Evolutionary conservation across 208 protist genomes (phyloP), one percentile per base, ranked within the genome.

Genomic region (Borovskyia barvae): DNA sequence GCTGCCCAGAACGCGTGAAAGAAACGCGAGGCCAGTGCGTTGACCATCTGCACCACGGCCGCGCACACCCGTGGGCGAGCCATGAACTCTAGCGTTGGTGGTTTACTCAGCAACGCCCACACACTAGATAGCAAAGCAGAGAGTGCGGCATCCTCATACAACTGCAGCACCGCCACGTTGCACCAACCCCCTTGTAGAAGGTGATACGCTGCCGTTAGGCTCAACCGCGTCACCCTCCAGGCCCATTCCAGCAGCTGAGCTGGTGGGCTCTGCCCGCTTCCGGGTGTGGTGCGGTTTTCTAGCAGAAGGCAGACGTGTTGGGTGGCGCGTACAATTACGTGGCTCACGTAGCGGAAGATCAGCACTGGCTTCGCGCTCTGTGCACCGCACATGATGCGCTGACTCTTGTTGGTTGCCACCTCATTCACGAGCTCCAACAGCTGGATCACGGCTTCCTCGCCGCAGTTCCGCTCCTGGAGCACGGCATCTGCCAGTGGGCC

Each of bases 111-210:
- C 5, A 75, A 53, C 15, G 28, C 19, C 83, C 78, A 90, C n/a
- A 71, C 46, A 9, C 53, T 39, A 8, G 35, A 24, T 25, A 90
- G 66, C 37, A 77, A 65, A 15, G 3, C 25, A 12, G 48, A 37
- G 12, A 90, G 60, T 8, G 73, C 57, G 14, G 55, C 12, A 19
- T 85, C 83, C 19, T 72, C 48, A 52, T 80, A 90, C 2, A 85
- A 66, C 39, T 73, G 59, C 5, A 90, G 49, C 4, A 82, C 66
- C 0, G 70, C 79, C 32, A 86, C 54, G 43, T 86, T 87, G 51
- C 83, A 90, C 57, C 73, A 86, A 9, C 71, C 71, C 5, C 79
- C 79, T 15, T 74, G 68, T 8, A 90, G 54, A 42, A 80, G 48
- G 61, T 78, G 75, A 53, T 56, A 51, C 5, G 62, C 73, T 15